These are phyloP conservation scores for Kuraishia hungarica DNA, from an alignment of 805 yeast species.

Conservation along the genomic window DNA sequence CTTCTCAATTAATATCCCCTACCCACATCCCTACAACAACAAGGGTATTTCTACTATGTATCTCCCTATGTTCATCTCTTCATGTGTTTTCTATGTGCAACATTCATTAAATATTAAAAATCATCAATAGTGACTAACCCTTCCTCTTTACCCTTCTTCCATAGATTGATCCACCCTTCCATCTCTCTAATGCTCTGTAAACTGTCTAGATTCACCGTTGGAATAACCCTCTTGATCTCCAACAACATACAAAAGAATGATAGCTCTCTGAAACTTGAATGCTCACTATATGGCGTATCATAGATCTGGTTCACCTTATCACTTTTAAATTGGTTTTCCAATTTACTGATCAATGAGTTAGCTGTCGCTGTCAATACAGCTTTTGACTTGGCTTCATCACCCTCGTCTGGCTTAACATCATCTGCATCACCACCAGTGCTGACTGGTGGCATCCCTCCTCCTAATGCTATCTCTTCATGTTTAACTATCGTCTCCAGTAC, in stretches of 20 bases:
- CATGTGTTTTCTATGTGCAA: too few species aligned
- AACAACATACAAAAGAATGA: slow-evolving; percentile 52
- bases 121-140: background rate
- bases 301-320: slow-evolving; percentile 36
- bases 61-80: too few species aligned
- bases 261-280: slow-evolving; percentile 81
- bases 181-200: slow-evolving; percentile 19
- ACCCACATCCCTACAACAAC: background rate
- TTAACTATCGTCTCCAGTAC: slow-evolving; percentile 6
- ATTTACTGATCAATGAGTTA: slow-evolving; percentile 9
- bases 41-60: too few species aligned
- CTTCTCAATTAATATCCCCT: too few species aligned
- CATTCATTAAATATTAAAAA: background rate
- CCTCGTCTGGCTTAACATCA: too few species aligned
- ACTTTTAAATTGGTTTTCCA: slow-evolving; percentile 23
- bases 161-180: slow-evolving; percentile 25
- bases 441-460: background rate
- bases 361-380: background rate
- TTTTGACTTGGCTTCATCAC: background rate
- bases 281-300: slow-evolving; percentile 86
- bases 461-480: background rate
- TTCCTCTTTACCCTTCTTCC: slow-evolving; percentile 13
- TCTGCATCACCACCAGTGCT: too few species aligned
- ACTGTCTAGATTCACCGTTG: slow-evolving; percentile 60
- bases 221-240: slow-evolving; percentile 46